These are phyloP conservation scores for Amaranthus hypochondriacus DNA, from an alignment of 148 eudicot genomes.

Conservation along the genomic window DNA sequence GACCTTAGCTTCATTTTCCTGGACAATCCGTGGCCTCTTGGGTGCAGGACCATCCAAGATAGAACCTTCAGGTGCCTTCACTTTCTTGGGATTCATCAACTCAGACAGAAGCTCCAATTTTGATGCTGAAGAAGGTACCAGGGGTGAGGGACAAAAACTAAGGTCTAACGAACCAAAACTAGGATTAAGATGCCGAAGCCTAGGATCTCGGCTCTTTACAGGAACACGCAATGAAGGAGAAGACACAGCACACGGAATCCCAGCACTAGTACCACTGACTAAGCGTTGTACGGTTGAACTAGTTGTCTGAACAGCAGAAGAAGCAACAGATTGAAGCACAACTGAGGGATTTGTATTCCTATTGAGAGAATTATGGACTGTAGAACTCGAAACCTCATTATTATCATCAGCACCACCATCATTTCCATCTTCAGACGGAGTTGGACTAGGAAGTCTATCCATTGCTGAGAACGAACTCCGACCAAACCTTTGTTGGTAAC, in stretches of 20 bases:
- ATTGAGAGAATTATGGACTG: slow-evolving; percentile 18
- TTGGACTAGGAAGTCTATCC: slow-evolving; percentile 91
- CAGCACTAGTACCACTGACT: slow-evolving; percentile 30
- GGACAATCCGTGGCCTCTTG: slow-evolving; percentile 61
- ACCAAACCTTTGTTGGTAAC: slow-evolving; percentile 90
- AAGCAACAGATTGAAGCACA: slow-evolving; percentile 29
- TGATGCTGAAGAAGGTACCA: slow-evolving; percentile 25
- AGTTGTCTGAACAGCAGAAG: slow-evolving; percentile 28
- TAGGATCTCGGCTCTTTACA: slow-evolving; percentile 81
- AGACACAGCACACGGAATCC: slow-evolving; percentile 26
- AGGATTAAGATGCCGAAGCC: slow-evolving; percentile 56
- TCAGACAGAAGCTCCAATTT: slow-evolving; percentile 38
- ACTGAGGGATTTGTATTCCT: slow-evolving; percentile 23
- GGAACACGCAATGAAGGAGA: slow-evolving; percentile 30
- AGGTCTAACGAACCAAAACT: slow-evolving; percentile 33
- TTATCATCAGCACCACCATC: slow-evolving; percentile 47
- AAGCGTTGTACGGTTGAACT: slow-evolving; percentile 31
- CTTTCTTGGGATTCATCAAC: slow-evolving; percentile 40
- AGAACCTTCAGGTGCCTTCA: slow-evolving; percentile 37
- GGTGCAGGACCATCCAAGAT: slow-evolving; percentile 45
- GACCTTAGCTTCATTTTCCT: slow-evolving; percentile 17
- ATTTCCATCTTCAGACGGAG: slow-evolving; percentile 81
- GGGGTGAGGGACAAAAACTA: slow-evolving; percentile 28
- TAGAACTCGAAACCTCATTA: slow-evolving; percentile 56
- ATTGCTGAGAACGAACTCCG: slow-evolving; percentile 43